Percentiles rank a stretch among this genome's conserved stretches.
phyloP scores from a whole-genome alignment of 768 basidiomycete species.

The Boletus rubescentipes region DNA sequence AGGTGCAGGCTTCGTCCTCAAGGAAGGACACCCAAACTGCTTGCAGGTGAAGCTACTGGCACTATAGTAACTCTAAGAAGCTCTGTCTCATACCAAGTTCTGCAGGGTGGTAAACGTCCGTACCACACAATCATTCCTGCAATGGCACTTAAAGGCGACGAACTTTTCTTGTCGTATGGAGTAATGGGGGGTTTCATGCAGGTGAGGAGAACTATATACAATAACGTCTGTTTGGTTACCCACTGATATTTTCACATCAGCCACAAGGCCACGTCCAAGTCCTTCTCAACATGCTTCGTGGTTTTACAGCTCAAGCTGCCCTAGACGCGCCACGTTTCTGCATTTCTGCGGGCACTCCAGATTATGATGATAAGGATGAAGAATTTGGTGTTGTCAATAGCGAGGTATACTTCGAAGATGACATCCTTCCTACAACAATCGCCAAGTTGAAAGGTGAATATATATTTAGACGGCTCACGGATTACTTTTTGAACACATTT shows the following conservation, averaged over 20 bases:
- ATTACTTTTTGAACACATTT: not conserved
- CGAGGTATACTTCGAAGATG: conserved; percentile 89
- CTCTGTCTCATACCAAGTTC: not conserved
- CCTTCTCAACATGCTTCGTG: conserved; percentile 84
- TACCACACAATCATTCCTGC: conserved; percentile 97
- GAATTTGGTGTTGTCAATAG: conserved; percentile 67
- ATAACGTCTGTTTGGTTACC: not conserved
- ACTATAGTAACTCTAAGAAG: not conserved
- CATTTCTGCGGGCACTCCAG: conserved; percentile 82
- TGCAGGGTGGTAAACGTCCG: conserved; percentile 76
- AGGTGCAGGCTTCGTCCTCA: conserved; percentile 79
- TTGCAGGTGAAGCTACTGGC: conserved; percentile 51
- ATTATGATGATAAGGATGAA: conserved; percentile 46
- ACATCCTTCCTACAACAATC: conserved; percentile 62
- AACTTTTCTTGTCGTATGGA: conserved; percentile 86
- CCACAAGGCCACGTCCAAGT: conserved; percentile 98
- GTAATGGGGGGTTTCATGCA: conserved; percentile 95
- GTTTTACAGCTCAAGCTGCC: conserved; percentile 84
- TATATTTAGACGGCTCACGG: not conserved
- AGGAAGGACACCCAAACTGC: conserved; percentile 81
- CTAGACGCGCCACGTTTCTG: conserved; percentile 96
- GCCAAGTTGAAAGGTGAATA: conserved; percentile 62
- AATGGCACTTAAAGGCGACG: conserved; percentile 71
- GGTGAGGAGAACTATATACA: conserved; percentile 34
- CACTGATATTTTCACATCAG: conserved; percentile 35